Evolutionary conservation across 2,329 filamentous ascomycete species (phyloP).

Genomic region (Cladosporium austrohemisphaericum): DNA sequence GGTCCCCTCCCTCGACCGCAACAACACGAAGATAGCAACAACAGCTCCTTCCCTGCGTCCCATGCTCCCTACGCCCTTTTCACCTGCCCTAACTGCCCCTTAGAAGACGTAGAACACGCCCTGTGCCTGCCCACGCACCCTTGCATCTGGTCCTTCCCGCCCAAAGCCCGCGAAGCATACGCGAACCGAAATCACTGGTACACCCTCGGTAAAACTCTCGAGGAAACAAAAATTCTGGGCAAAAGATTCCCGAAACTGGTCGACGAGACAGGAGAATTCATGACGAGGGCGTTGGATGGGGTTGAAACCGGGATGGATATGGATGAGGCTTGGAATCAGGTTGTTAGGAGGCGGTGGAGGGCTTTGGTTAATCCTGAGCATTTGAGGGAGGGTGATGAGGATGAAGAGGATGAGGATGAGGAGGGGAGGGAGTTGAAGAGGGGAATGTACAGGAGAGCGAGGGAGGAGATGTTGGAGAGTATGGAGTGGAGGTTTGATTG

Average conservation of each 20-base stretch:
- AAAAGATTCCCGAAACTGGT: background rate
- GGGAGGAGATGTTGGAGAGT: conserved; percentile 6
- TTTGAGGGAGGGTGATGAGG: no score
- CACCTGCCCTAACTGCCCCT: background rate
- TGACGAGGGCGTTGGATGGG: background rate
- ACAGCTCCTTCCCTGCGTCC: background rate
- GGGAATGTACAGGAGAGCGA: background rate
- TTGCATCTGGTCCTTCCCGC: conserved; percentile 1
- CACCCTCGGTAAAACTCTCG: background rate
- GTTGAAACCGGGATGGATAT: background rate
- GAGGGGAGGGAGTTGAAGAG: background rate
- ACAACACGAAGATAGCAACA: background rate
- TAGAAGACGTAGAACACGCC: background rate
- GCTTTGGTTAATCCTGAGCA: background rate
- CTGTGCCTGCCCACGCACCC: conserved; percentile 8
- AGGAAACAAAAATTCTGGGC: background rate
- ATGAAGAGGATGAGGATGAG: background rate
- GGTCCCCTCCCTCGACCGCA: background rate
- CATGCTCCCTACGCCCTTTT: background rate
- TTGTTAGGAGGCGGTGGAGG: background rate
- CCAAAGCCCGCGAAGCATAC: conserved; percentile 4
- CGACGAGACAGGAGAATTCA: background rate
- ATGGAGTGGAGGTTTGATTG: background rate
- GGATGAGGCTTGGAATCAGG: background rate
- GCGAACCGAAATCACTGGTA: conserved; percentile 3